Evolutionary conservation across 2,329 filamentous ascomycete species (phyloP), one percentile per base, ranked within the genome.

Genomic region (Aspergillus niger): DNA sequence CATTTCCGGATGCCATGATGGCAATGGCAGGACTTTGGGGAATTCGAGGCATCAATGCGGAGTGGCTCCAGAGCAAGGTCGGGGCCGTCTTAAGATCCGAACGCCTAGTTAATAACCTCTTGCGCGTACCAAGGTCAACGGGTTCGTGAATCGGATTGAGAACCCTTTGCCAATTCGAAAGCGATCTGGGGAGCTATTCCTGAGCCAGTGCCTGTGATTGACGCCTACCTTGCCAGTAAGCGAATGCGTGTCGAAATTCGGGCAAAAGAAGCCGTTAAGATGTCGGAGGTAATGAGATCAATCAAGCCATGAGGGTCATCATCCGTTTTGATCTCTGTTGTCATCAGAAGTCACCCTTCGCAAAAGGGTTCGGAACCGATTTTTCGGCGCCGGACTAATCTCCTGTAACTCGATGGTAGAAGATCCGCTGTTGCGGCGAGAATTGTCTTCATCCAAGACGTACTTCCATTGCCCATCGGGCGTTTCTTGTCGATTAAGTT

Each of bases 371-470:
- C 30, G 39, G 10, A 55, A 30, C 17, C 24, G 39, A 11, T 32
- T 55, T 24, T 41, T 55, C 41, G 53, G 43, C 20, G 10, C 44
- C 11, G 26, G 11, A 17, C 15, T 44, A 13, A 26, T 26, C 36
- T 32, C 17, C 28, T n/a, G 15, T 15, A 20, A 30, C 53, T 55
- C 52, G 24, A 17, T 17, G 11, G 41, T 47, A 11, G 28, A n/a
- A 3, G 53, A 20, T 7, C 22, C 39, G 20, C 7, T 11, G 20
- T 55, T 24, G 39, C 39, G 39, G n/a, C 53, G 15, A 20, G 53
- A 24, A 8, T 22, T 20, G 39, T 59, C 57, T 49, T 59, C 57
- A 36, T 59, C 57, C 32, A 59, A 17, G 8, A 55, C 30, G 32
- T 55, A 59, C n/a, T 54, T 51, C 43, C 52, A 36, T 26, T 59